Percentiles rank a stretch among this genome's conserved stretches.
These are phyloP conservation scores for Eimeria brunetti DNA, from an alignment of 169 alveolate species.

Conservation along the genomic window DNA sequence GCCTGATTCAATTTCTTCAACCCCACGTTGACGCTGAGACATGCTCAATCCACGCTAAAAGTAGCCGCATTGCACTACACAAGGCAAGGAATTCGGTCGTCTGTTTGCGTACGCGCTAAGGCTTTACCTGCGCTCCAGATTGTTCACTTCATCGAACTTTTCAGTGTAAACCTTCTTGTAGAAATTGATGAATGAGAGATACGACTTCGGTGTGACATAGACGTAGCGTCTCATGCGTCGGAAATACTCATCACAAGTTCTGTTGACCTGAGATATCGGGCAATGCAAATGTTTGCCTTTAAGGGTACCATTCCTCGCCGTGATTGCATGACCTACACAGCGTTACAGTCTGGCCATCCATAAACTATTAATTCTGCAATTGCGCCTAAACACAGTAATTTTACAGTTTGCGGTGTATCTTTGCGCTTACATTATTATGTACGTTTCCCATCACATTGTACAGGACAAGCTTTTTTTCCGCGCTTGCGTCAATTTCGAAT, in stretches of 20 bases:
- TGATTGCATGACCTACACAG: background rate
- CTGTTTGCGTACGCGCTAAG: background rate
- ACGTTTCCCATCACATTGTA: constrained; percentile 93
- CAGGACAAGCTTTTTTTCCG: constrained; percentile 88
- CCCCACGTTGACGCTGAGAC: constrained; percentile 93
- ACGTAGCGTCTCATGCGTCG: constrained; percentile 97
- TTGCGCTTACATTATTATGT: constrained; percentile 66
- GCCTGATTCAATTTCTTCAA: constrained; percentile 96
- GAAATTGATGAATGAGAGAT: constrained; percentile 95
- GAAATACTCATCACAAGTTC: constrained; percentile 92
- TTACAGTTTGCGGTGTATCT: background rate
- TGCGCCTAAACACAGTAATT: background rate
- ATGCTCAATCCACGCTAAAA: background rate
- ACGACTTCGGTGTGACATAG: constrained; percentile 98
- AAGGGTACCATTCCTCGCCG: too few relatives aligned
- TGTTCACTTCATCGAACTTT: constrained; percentile 95
- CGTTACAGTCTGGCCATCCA: background rate
- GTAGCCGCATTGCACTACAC: background rate
- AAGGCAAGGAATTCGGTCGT: constrained; percentile 26
- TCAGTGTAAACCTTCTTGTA: constrained; percentile 95
- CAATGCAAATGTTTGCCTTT: constrained; percentile 79
- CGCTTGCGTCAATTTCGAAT: constrained; percentile 90
- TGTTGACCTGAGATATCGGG: constrained; percentile 91
- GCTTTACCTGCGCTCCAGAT: constrained; percentile 88
- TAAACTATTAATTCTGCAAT: too few relatives aligned